Evolutionary conservation across 2,329 filamentous ascomycete genomes (phyloP), one percentile per base, ranked within the genome.

Genomic region (Cladophialophora bantiana): DNA sequence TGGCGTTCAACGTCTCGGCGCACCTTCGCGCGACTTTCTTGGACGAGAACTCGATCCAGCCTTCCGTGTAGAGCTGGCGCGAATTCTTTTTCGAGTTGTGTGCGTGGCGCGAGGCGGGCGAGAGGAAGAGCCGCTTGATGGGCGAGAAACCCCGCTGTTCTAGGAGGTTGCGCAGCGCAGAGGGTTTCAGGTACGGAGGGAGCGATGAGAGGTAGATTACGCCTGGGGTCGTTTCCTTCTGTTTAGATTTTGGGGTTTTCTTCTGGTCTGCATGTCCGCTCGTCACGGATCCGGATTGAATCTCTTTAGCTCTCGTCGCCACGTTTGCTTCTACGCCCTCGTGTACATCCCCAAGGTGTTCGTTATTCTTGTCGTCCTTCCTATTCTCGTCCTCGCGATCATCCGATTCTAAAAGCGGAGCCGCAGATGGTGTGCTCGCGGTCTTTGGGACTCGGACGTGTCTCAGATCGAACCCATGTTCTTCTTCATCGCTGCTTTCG

Each of bases 231-330:
- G 56, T 65, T 34, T 52, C 59, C 42, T 83, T 57, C 42, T 58
- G 56, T 40, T 55, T 59, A 32, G 48, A 36, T 7, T 52, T 40
- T 9, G 20, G 54, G 57, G 38, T 10, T 53, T 58, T 45, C 45
- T 45, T 61, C 48, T 35, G 26, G 35, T 32, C 18, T 12, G 45
- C 4, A 10, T 18, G 45, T 20, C 13, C 45, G 45, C 18, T 10
- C 10, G 45, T 50, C 15, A 12, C 13, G 45, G 45, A 26, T 20
- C 18, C 32, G 7, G 31, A 26, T 58, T 56, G 13, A 18, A 15
- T n/a, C 38, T 53, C 59, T 54, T 89, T 61, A 81, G 87, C 62
- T 86, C 90, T 73, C 75, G 81, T 59, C 89, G 89, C 75, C 81
- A 87, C 73, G 87, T 65, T 20, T 12, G 7, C 45, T 50, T 50